A percentile compares a stretch with the other conserved stretches of the same genome.
Evolutionary conservation across 2,329 filamentous ascomycete genomes (phyloP).

Genomic region (Diplodia sapinea): DNA sequence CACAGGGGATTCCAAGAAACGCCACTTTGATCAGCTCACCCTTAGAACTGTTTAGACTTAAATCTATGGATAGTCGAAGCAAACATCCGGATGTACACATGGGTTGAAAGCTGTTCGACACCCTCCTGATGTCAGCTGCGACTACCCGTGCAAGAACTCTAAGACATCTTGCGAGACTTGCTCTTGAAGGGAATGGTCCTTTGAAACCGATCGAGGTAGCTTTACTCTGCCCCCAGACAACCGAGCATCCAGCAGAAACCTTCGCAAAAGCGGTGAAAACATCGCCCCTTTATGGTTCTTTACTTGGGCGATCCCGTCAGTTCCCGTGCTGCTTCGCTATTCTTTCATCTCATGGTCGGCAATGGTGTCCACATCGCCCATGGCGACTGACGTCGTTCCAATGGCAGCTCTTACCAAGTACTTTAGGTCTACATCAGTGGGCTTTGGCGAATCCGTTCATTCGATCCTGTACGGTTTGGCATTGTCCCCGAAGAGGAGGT

Average conservation of each 20-base stretch:
- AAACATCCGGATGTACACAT: no score
- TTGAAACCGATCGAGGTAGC: background rate
- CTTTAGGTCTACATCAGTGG: background rate
- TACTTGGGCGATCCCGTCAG: background rate
- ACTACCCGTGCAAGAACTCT: no score
- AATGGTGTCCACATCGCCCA: background rate
- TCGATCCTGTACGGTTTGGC: slow-evolving; percentile 62
- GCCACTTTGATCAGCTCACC: no score
- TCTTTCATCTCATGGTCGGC: background rate
- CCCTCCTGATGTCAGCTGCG: no score
- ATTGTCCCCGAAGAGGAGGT: slow-evolving; percentile 77
- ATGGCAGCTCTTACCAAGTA: background rate
- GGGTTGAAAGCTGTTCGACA: no score
- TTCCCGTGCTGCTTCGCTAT: background rate
- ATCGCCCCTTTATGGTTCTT: background rate
- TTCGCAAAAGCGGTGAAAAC: background rate
- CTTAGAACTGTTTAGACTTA: no score
- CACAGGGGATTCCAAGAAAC: no score
- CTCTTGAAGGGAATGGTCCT: background rate
- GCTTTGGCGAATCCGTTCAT: slow-evolving; percentile 22
- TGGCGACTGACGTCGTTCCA: background rate
- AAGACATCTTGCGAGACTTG: background rate
- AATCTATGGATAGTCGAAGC: no score
- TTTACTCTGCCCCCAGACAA: background rate
- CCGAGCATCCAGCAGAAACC: background rate